Base-by-base conservation (phyloP, 371 early-diverging fungal species). In the Syncephalastrum sp. region DNA sequence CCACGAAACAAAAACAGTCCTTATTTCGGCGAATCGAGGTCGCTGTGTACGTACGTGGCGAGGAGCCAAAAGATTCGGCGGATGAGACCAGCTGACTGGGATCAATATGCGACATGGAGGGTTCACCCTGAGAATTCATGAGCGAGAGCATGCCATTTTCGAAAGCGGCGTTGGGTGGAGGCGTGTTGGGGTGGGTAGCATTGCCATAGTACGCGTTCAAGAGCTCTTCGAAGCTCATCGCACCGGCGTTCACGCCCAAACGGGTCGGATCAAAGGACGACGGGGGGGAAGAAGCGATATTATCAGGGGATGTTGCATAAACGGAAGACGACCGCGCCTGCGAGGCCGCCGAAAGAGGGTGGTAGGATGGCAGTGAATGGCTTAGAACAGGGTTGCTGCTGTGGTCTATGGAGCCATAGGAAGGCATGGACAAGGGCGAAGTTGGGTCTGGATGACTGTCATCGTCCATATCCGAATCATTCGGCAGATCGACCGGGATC, bases 381-480 rank as follows among this genome's bases (percentile, higher is more conserved):
- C 64, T 63, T n/a, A 54, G 48, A 25, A 59, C 57, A 3, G 29
- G 45, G 12, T 45, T 19, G 13, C 13, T 15, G 25, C 16, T 54
- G 43, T 16, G 47, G 27, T 27, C 25, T 29, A 29, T 7, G 29
- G 29, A 29, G 7, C 29, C 29, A 29, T 29, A 51, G 12, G 62
- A 56, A 10, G 54, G 44, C 42, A 53, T 53, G 4, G 65, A 57
- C 14, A 57, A 47, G 3, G 65, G 65, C 5, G 64, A 63, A 5
- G 59, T 48, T 3, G 59, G 47, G 16, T 53, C 61, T 38, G 56
- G 50, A 17, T 57, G 44, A 23, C 50, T 42, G 44, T 64, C 60
- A 17, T 66, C 64, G 14, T 70, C 70, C 66, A 66, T 66, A 52
- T 70, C 70, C 15, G 70, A 66, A 57, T 70, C 70, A 1, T 57